A percentile compares a stretch with the other conserved stretches of the same genome.
phyloP scores from a whole-genome alignment of 495 filamentous ascomycete species.

The Echria macrotheca region DNA sequence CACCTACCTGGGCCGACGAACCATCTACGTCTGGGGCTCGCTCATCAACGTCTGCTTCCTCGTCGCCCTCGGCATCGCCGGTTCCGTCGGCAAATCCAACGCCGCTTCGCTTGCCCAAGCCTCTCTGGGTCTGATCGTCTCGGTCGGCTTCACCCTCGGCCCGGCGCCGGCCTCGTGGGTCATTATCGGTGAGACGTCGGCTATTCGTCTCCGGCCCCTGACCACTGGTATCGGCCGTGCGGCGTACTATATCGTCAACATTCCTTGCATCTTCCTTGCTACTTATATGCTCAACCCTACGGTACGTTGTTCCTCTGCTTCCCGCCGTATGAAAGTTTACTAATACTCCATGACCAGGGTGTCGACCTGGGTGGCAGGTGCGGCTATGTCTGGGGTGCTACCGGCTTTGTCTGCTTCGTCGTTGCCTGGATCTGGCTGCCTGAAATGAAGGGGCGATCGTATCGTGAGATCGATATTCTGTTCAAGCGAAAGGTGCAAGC shows the following conservation, averaged over 20 bases:
- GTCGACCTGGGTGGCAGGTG: conserved; percentile 47
- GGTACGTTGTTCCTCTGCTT: conserved; percentile 11
- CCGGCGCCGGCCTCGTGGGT: conserved; percentile 51
- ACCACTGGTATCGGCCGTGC: conserved; percentile 53
- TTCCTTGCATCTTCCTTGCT: conserved; percentile 50
- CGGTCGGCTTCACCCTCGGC: conserved; percentile 48
- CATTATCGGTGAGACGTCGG: conserved; percentile 54
- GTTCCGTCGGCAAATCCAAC: conserved; percentile 29
- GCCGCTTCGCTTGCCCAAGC: conserved; percentile 43
- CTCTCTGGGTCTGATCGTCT: conserved; percentile 51
- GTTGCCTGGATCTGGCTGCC: conserved; percentile 30
- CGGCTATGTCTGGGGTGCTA: conserved; percentile 39
- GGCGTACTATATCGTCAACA: conserved; percentile 48
- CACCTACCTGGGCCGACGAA: conserved; percentile 41
- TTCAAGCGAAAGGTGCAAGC: conserved; percentile 44
- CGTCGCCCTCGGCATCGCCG: conserved; percentile 44
- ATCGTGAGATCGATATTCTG: conserved; percentile 34
- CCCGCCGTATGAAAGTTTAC: conserved; percentile 6
- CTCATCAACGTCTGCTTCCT: conserved; percentile 33
- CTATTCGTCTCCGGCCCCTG: conserved; percentile 50
- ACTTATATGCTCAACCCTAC: conserved; percentile 46
- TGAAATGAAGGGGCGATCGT: conserved; percentile 31
- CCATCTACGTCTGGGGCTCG: conserved; percentile 43
- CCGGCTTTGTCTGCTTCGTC: conserved; percentile 26
- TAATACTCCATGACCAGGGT: conserved; percentile 26